A percentile compares a stretch with the other conserved stretches of the same genome.
Conservation (phyloP, 1,284 basidiomycete genomes). For the Marasmius oreades region DNA sequence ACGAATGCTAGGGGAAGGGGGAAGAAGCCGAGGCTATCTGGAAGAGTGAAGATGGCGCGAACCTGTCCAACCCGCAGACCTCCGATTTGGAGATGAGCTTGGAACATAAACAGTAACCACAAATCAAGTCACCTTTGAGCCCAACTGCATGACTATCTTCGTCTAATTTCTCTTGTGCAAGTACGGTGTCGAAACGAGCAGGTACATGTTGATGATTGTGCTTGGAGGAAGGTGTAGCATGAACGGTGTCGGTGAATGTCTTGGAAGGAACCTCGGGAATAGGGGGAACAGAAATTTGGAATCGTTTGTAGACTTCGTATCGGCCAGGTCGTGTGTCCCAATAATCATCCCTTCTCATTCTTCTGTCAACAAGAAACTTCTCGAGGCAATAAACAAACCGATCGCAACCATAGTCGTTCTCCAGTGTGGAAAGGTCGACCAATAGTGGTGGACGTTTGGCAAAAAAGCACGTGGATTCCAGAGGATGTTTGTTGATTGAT, state of each 20-base stretch:
- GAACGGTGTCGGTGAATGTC: slow-evolving; percentile 7
- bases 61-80: slow-evolving; percentile 9
- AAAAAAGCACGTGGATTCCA: not conserved
- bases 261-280: slow-evolving; percentile 7
- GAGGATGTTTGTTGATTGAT: not conserved
- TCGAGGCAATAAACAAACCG: not conserved
- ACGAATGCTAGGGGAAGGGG: slow-evolving; percentile 11
- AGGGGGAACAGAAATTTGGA: slow-evolving; percentile 7
- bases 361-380: not conserved
- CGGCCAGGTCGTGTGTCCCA: not conserved
- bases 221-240: not conserved
- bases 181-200: slow-evolving; percentile 11
- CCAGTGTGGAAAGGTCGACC: not conserved
- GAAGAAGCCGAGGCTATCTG: slow-evolving; percentile 3
- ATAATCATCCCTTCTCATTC: not conserved
- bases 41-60: slow-evolving; percentile 11
- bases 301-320: slow-evolving; percentile 12
- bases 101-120: not conserved
- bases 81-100: not conserved
- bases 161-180: not conserved
- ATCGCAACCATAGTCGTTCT: not conserved
- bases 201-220: not conserved
- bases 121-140: not conserved
- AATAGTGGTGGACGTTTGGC: not conserved
- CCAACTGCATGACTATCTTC: not conserved